Evolutionary conservation across 2,329 filamentous ascomycete species (phyloP).

Genomic region (Aspergillus brasiliensis): DNA sequence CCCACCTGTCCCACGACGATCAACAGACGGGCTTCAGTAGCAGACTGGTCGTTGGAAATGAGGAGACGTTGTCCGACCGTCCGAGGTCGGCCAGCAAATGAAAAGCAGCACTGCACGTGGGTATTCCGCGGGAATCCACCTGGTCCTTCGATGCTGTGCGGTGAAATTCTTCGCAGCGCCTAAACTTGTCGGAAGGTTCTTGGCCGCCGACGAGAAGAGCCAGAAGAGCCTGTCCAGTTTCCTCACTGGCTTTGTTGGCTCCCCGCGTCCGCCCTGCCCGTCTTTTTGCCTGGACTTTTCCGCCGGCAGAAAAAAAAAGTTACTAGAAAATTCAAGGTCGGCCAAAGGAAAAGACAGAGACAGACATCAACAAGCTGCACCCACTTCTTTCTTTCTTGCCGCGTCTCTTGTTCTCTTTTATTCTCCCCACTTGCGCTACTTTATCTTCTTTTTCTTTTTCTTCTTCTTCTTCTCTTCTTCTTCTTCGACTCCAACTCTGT

Average conservation of each 20-base stretch:
- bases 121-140: background rate
- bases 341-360: background rate
- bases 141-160: conserved; percentile 3
- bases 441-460: background rate
- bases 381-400: background rate
- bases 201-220: background rate
- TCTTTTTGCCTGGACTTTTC: conserved; percentile 15
- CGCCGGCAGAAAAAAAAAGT: conserved; percentile 30
- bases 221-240: too few relatives aligned
- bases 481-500: background rate
- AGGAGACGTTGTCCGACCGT: background rate
- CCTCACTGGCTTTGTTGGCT: background rate
- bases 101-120: conserved; percentile 14
- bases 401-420: conserved; percentile 7
- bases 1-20: conserved; percentile 5
- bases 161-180: conserved; percentile 14
- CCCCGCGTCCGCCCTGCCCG: conserved; percentile 17
- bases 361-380: background rate
- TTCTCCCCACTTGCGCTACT: background rate
- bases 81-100: conserved; percentile 8
- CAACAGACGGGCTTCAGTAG: background rate
- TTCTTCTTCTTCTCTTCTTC: conserved; percentile 4
- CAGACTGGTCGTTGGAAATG: background rate
- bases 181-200: background rate
- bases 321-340: conserved; percentile 11